These are phyloP conservation scores for Mortierella sp. DNA, from an alignment of 371 early-diverging fungal genomes.

Conservation along the genomic window DNA sequence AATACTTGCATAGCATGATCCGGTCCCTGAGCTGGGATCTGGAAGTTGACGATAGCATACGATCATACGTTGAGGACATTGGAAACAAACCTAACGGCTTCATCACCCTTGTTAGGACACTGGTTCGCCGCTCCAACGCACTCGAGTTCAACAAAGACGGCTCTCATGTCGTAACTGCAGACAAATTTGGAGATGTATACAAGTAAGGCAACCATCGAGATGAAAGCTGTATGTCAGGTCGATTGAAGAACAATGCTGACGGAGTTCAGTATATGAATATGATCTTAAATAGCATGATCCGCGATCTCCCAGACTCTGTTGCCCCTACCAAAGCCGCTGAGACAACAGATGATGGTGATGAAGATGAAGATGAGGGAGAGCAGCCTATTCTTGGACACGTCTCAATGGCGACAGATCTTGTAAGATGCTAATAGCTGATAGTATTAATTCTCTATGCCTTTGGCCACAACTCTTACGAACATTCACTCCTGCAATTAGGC, in stretches of 20 bases:
- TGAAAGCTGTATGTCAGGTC: not conserved
- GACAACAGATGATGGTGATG: slow-evolving; percentile 33
- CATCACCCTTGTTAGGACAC: slow-evolving; percentile 54
- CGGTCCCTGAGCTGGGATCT: not conserved
- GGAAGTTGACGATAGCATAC: not conserved
- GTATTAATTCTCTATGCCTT: not conserved
- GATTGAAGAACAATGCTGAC: not conserved
- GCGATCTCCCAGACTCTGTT: slow-evolving; percentile 41
- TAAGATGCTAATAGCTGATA: slow-evolving; percentile 33
- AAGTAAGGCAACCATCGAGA: slow-evolving; percentile 58
- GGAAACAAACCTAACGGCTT: not conserved
- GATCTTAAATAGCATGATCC: slow-evolving; percentile 40
- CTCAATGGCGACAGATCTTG: slow-evolving; percentile 92
- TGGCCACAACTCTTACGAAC: not conserved
- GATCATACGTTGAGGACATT: slow-evolving; percentile 5
- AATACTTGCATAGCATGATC: not conserved
- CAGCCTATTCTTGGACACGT: slow-evolving; percentile 92
- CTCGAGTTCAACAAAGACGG: slow-evolving; percentile 72
- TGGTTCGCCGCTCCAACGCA: slow-evolving; percentile 79
- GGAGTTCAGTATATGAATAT: not conserved
- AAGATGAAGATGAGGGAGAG: slow-evolving; percentile 62
- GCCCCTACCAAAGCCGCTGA: slow-evolving; percentile 39
- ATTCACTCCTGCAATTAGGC: slow-evolving; percentile 48
- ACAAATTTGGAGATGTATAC: slow-evolving; percentile 97
- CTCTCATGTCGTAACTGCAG: slow-evolving; percentile 81